Conservation (phyloP, 2,329 filamentous ascomycete species). For the Raffaelea ambrosiae region DNA sequence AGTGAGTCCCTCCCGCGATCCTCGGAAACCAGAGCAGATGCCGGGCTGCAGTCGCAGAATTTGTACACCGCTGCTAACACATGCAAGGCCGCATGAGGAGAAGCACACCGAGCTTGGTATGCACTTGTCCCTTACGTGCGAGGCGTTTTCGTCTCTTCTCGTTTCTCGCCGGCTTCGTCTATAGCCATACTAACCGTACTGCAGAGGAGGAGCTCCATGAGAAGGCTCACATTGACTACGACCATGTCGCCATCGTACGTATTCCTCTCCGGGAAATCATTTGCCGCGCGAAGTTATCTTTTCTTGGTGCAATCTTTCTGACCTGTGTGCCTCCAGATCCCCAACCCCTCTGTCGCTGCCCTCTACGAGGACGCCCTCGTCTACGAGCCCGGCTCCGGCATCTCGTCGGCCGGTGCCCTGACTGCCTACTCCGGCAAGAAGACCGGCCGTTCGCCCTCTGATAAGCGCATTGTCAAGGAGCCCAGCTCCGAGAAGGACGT, state of each 20-base stretch:
- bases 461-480: conserved; percentile 97
- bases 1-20: conserved; percentile 58
- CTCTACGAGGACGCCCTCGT: conserved; percentile 98
- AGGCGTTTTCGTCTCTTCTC: not conserved
- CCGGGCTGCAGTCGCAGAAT: too few species aligned
- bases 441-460: conserved; percentile 90
- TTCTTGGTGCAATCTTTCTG: not conserved
- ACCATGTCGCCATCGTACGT: conserved; percentile 92
- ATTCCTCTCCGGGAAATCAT: too few species aligned
- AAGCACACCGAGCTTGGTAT: conserved; percentile 87
- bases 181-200: conserved; percentile 2
- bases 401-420: conserved; percentile 89
- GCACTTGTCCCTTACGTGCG: conserved; percentile 11
- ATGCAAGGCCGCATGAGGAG: conserved; percentile 55
- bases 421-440: conserved; percentile 98
- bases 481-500: conserved; percentile 79
- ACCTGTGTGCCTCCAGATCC: conserved; percentile 39
- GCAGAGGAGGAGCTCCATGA: conserved; percentile 89
- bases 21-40: too few species aligned
- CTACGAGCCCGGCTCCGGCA: conserved; percentile 95
- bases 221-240: conserved; percentile 97
- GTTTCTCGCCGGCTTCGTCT: too few species aligned
- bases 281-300: too few species aligned
- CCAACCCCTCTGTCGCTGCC: conserved; percentile 89
- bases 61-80: conserved; percentile 17